Evolutionary conservation across 495 filamentous ascomycete species (phyloP), one percentile per base, ranked within the genome.

Genomic region (Hypoxylon perforatum): DNA sequence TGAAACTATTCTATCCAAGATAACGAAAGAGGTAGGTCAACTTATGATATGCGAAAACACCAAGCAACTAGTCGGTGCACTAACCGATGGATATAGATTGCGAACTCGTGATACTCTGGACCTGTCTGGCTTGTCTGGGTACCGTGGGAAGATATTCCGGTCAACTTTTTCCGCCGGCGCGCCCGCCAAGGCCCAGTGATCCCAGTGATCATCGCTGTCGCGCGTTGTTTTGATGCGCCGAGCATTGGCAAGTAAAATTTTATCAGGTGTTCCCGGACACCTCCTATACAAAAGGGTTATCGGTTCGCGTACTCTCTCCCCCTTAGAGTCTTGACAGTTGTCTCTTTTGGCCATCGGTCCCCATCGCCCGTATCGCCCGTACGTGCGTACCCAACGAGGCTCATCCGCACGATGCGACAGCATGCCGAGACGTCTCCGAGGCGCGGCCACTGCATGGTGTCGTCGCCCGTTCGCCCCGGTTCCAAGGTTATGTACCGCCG

Each of bases 381-480:
- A 10, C 30, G 30, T 61, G 47, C 60, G 60, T 69, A 69, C 55
- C 45, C 54, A 56, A 38, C 48, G 42, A 35, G 49, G 55, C 56
- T 64, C 50, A 53, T 57, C 33, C 14, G 50, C 33, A 44, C 41
- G 33, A 54, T 46, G 49, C 38, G 56, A 65, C 47, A 21, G 17
- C 39, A 64, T 64, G 46, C 61, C 66, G 66, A 69, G 56, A 35
- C 38, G 61, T 67, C 66, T 41, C 61, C 66, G 61, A 65, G 54
- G 49, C 61, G 39, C 61, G 39, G 56, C 33, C 17, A 44, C 51
- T 21, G 54, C 50, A 61, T 64, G n/a, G 61, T 61, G 66, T 65
- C 61, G 66, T 69, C 52, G 49, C 52, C 61, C 51, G 51, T 12
- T 48, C 12, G 21, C 30, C 30, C 30, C 30, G 30, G 46, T 64